phyloP scores from a whole-genome alignment of 495 filamentous ascomycete genomes.

The Annulohypoxylon moriforme region DNA sequence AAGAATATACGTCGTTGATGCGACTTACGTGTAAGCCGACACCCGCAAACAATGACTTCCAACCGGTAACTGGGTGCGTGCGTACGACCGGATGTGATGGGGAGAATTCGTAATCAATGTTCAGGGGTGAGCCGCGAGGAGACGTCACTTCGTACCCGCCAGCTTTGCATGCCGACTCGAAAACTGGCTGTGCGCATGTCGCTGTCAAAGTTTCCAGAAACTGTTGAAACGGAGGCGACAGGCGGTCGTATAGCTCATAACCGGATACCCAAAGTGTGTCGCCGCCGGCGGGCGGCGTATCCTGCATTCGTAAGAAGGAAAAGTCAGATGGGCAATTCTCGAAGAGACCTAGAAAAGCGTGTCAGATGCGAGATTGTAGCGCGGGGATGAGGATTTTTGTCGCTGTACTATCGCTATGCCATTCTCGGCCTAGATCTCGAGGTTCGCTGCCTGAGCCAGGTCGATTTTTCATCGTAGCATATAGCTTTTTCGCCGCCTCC shows the following conservation, averaged over 20 bases:
- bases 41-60: conserved; percentile 61
- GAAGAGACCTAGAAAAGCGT: conserved; percentile 41
- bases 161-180: conserved; percentile 50
- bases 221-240: conserved; percentile 51
- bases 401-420: conserved; percentile 57
- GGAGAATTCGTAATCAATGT: conserved; percentile 52
- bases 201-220: conserved; percentile 56
- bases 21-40: conserved; percentile 55
- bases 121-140: conserved; percentile 55
- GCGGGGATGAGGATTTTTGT: too few relatives aligned
- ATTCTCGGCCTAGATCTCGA: conserved; percentile 54
- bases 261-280: conserved; percentile 60
- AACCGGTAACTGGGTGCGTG: conserved; percentile 62
- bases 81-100: conserved; percentile 58
- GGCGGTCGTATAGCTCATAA: conserved; percentile 57
- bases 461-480: conserved; percentile 55
- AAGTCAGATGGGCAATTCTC: conserved; percentile 57
- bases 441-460: conserved; percentile 47
- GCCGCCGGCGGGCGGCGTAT: conserved; percentile 54
- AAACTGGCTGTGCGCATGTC: conserved; percentile 57
- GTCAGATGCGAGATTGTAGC: neutral
- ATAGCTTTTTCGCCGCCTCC: conserved; percentile 58
- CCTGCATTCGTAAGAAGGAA: conserved; percentile 55
- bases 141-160: conserved; percentile 55
- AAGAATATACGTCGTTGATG: conserved; percentile 52